Evolutionary conservation across 2,329 filamentous ascomycete genomes (phyloP), one percentile per base, ranked within the genome.

Genomic region (Dactylellina sp.): DNA sequence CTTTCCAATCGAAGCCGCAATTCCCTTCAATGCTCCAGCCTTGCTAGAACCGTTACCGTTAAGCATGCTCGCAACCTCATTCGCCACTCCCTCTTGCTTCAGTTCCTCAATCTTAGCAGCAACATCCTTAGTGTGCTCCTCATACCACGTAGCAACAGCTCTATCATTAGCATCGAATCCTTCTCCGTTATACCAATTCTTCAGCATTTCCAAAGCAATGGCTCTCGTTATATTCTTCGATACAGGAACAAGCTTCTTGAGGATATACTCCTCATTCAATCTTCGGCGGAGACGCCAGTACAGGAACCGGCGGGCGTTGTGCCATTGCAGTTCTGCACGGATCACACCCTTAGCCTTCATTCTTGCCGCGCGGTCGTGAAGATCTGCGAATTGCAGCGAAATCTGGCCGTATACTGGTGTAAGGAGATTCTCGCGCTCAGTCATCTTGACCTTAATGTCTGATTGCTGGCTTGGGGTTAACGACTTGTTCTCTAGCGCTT

Each of bases 341-440:
- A 99, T 97, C 66, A 91, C 89, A 75, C 93, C 91, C 89, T 99
- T 99, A 82, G 95, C 95, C 85, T 97, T 88, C 95, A 99, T 99
- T 83, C 95, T 92, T 71, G 93, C 95, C 46, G 95, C 90, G 50
- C 95, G 93, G 82, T 99, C 95, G 84, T 99, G 95, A 55, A 99
- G 87, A 82, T 99, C 95, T 72, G 95, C 94, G 79, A 97, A 99
- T 82, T 99, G 95, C 52, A 97, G 84, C n/a, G 92, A 91, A 80
- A 99, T 93, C 83, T 99, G 95, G 76, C 88, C 86, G 83, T 99
- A 99, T 77, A 99, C 91, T 32, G 95, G 95, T 75, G 97, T 86
- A 42, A 99, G 87, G 75, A 91, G 86, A 83, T 94, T 89, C 84
- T 99, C 95, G 77, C 95, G 92, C 76, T 87, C 86, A 22, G 86